phyloP scores from a whole-genome alignment of 2,329 filamentous ascomycete genomes.

The Penicillium sp. region DNA sequence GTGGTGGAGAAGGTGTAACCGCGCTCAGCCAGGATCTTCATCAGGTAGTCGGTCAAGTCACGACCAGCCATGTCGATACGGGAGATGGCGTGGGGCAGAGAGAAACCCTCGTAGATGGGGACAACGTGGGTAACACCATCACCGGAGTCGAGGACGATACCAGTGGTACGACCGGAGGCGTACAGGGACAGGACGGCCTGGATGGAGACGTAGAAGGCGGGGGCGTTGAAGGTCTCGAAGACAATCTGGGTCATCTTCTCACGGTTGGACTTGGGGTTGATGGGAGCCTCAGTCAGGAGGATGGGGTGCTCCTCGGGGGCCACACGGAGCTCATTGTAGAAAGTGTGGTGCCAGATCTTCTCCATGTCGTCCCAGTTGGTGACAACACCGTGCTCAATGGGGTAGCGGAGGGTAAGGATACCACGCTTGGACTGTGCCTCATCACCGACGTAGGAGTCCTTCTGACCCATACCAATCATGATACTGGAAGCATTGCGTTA shows the following conservation, averaged over 20 bases:
- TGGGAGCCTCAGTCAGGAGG: conserved; percentile 97
- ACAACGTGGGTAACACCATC: conserved; percentile 99
- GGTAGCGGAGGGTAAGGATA: conserved; percentile 99
- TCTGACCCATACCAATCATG: conserved; percentile 99
- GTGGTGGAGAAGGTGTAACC: conserved; percentile 99
- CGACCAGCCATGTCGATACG: conserved; percentile 99
- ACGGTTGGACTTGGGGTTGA: conserved; percentile 99
- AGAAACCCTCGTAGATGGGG: conserved; percentile 99
- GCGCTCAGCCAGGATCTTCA: conserved; percentile 99
- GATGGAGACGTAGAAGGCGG: conserved; percentile 99
- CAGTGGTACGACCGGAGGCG: conserved; percentile 99
- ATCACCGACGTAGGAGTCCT: conserved; percentile 99
- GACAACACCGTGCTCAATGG: conserved; percentile 99
- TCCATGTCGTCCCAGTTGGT: conserved; percentile 99
- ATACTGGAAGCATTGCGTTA: conserved; percentile 65
- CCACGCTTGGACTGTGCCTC: conserved; percentile 99
- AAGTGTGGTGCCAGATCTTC: conserved; percentile 99
- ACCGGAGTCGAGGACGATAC: conserved; percentile 99
- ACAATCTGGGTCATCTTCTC: conserved; percentile 99
- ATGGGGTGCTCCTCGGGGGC: conserved; percentile 99
- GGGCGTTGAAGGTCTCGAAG: conserved; percentile 99
- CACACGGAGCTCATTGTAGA: conserved; percentile 99
- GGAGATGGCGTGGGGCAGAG: conserved; percentile 98
- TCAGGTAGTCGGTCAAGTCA: conserved; percentile 99
- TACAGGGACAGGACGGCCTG: conserved; percentile 99